Evolutionary conservation across 2,329 filamentous ascomycete species (phyloP).

Genomic region (Xylariales sp.): DNA sequence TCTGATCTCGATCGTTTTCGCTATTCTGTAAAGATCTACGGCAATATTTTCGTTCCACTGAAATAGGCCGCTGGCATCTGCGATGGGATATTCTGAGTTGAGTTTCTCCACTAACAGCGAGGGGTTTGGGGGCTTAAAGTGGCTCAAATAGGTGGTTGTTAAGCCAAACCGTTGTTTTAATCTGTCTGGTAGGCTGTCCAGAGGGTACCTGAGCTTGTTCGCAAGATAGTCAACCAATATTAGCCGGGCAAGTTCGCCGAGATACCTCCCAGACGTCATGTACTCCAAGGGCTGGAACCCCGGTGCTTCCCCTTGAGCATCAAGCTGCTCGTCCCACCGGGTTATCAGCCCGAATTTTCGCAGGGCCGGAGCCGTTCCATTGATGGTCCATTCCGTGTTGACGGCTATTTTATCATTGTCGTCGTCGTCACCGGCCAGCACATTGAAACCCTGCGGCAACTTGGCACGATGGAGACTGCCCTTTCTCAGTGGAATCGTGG

Average conservation of each 20-base stretch:
- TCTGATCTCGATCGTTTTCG: conserved; percentile 65
- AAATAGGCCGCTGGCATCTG: conserved; percentile 43
- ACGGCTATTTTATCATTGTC: conserved; percentile 65
- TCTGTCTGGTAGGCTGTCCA: conserved; percentile 46
- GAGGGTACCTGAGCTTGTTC: conserved; percentile 31
- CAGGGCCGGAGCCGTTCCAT: conserved; percentile 66
- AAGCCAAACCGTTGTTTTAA: conserved; percentile 58
- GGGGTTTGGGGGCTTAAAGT: conserved; percentile 54
- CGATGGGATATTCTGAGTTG: conserved; percentile 48
- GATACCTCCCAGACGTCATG: conserved; percentile 75
- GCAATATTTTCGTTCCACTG: conserved; percentile 60
- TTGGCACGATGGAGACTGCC: conserved; percentile 61
- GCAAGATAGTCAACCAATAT: conserved; percentile 64
- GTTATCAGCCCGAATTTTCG: conserved; percentile 60
- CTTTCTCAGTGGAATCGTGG: conserved; percentile 68
- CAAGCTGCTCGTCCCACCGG: conserved; percentile 65
- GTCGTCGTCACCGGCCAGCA: conserved; percentile 38
- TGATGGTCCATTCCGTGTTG: conserved; percentile 83
- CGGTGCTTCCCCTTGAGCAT: conserved; percentile 61
- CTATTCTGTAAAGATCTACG: conserved; percentile 58
- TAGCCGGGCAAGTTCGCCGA: conserved; percentile 71
- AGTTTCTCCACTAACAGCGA: conserved; percentile 41
- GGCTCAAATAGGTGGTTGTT: conserved; percentile 69
- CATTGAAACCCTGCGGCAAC: conserved; percentile 42
- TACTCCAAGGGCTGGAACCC: conserved; percentile 83